phyloP scores from a whole-genome alignment of 257 asterid genomes.

The Solanum pimpinellifolium region DNA sequence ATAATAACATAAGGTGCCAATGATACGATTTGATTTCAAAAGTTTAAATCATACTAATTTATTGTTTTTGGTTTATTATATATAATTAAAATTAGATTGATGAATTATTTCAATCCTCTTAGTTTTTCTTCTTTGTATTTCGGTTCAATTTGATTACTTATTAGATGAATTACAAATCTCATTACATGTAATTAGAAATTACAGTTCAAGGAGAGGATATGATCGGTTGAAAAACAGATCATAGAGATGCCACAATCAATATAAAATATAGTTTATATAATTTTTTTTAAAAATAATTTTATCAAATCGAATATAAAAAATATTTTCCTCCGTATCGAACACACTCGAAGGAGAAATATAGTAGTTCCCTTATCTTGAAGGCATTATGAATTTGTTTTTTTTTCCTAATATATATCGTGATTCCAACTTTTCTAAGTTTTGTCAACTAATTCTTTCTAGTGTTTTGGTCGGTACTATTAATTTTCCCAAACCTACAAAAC shows the following conservation, averaged over 20 bases:
- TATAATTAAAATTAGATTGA: not conserved
- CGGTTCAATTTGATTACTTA: not conserved
- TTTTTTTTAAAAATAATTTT: accelerated
- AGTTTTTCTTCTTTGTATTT: too few species aligned
- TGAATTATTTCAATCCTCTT: not conserved
- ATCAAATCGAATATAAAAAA: too few species aligned
- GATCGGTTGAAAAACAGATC: too few species aligned
- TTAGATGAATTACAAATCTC: not conserved
- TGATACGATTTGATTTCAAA: not conserved
- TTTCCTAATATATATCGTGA: not conserved
- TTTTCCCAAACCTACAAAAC: not conserved
- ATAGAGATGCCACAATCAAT: not conserved
- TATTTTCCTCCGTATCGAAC: not conserved
- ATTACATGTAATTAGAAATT: not conserved
- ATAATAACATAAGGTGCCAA: too few species aligned
- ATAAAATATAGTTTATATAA: too few species aligned
- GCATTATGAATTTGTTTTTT: not conserved
- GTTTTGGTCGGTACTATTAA: not conserved
- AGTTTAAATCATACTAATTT: not conserved
- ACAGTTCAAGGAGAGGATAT: too few species aligned
- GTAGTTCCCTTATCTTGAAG: not conserved
- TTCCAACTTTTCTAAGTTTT: not conserved
- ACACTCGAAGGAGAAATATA: not conserved
- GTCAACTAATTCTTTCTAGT: not conserved
- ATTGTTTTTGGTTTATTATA: not conserved